These are phyloP conservation scores for Lachancea fermentati DNA, from an alignment of 805 yeast genomes.

Conservation along the genomic window DNA sequence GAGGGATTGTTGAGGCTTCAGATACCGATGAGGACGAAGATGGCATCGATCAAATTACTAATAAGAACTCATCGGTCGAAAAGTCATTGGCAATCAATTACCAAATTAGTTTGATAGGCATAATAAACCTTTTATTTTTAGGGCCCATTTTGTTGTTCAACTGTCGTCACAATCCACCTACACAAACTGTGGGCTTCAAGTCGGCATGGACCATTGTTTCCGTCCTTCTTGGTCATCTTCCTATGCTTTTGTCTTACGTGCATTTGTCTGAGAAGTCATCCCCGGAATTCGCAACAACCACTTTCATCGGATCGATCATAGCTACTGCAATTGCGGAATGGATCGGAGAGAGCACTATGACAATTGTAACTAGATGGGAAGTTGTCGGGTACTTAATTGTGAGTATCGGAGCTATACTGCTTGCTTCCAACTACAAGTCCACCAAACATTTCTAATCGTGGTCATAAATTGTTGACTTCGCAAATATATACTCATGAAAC, in stretches of 20 bases:
- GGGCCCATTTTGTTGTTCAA: constrained; percentile 3
- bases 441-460: background rate
- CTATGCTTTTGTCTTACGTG: constrained; percentile 21
- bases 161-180: background rate
- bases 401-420: constrained; percentile 20
- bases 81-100: constrained; percentile 9
- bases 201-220: constrained; percentile 5
- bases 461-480: background rate
- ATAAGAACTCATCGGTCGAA: constrained; percentile 1
- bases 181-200: background rate
- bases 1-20: background rate
- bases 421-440: constrained; percentile 15
- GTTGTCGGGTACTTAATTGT: constrained; percentile 27
- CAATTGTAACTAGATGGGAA: constrained; percentile 31
- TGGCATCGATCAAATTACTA: too few relatives aligned
- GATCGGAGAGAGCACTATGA: constrained; percentile 25
- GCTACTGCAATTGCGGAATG: constrained; percentile 28
- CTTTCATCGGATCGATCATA: constrained; percentile 25
- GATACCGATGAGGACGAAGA: background rate
- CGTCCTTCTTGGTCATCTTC: constrained; percentile 19
- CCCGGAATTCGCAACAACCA: constrained; percentile 27
- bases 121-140: constrained; percentile 10
- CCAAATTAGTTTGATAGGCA: constrained; percentile 19
- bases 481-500: background rate
- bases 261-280: constrained; percentile 21